phyloP scores from a whole-genome alignment of 2,329 filamentous ascomycete genomes.

The Ceratocystis eucalypticola region DNA sequence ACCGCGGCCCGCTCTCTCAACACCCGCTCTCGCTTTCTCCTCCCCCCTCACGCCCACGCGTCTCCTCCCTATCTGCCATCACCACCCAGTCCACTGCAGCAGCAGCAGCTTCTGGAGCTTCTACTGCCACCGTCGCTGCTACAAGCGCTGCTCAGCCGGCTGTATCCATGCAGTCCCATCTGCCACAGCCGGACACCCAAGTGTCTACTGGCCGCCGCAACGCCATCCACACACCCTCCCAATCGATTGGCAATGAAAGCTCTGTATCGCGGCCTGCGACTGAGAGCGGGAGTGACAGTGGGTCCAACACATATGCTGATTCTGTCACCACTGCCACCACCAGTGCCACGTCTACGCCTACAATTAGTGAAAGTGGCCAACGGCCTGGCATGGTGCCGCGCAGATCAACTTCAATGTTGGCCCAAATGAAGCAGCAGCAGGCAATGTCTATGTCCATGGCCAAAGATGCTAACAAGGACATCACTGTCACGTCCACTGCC shows the following conservation, averaged over 20 bases:
- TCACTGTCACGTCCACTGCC: constrained; percentile 10
- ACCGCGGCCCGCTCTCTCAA: constrained; percentile 5
- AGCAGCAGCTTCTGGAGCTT: constrained; percentile 2
- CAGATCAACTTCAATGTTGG: constrained; percentile 16
- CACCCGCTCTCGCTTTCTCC: constrained; percentile 1
- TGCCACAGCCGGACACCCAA: constrained; percentile 13
- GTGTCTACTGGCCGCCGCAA: constrained; percentile 9
- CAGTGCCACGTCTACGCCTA: neutral
- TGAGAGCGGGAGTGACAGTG: constrained; percentile 14
- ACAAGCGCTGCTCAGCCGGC: neutral
- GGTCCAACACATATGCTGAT: constrained; percentile 12
- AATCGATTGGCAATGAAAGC: constrained; percentile 11
- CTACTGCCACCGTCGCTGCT: neutral
- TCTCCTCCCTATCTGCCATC: constrained; percentile 10
- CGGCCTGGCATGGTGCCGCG: constrained; percentile 16
- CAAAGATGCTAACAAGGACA: constrained; percentile 5
- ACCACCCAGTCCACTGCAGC: neutral
- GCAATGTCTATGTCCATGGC: neutral
- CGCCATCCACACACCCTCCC: constrained; percentile 11
- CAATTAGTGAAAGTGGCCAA: neutral
- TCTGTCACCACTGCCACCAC: constrained; percentile 15
- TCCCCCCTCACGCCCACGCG: constrained; percentile 4
- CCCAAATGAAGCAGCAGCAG: constrained; percentile 10
- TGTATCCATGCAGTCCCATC: neutral
- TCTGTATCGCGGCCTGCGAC: constrained; percentile 2